Base-by-base conservation (phyloP, 129 eudicot genomes). In the Chrysanthemum makinoi region DNA sequence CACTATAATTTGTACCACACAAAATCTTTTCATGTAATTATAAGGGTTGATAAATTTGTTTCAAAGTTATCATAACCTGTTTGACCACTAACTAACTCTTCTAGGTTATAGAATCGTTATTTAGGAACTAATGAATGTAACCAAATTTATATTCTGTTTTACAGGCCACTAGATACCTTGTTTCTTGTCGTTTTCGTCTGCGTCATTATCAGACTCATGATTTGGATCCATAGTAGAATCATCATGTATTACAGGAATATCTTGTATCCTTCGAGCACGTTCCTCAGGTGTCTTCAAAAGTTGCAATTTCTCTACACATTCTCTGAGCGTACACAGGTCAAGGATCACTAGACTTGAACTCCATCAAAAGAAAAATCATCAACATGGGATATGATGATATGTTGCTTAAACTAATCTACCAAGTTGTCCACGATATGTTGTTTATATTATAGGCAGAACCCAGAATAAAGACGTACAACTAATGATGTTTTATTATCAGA, bases 161-260 rank as follows among this genome's bases (percentile, higher is more conserved):
- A 17, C 6, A 66, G 46, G 66, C 46, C 43, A 18, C 18, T 7
- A 66, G 69, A 67, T 66, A 90, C 97, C 99, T 95, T 80, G 87
- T 83, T 83, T 88, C 54, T 56, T 83, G 73, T 55, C 72, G 20
- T 86, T 78, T 56, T 90, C 91, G 56, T 64, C 70, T 64, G 91
- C 89, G 26, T 79, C 96, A 6, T 91, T 97, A 18, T 93, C 98
- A 22, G 99, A 95, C 73, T 77, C 89, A 43, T 76, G 66, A 43
- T 83, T 81, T 69, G 96, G 99, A 78, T 90, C 99, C 99, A 94
- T 95, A 33, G 88, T 86, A 68, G 99, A 96, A 78, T 94, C 99
- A 59, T 85, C 91, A 73, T 86, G 95, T 75, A 95, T 82, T 62
- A 72, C 75, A 24, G 99, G 94, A 73, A 90, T 57, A 84, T 95